phyloP scores from a whole-genome alignment of 352 stramenopile species.

The Phytopythium helicoides region DNA sequence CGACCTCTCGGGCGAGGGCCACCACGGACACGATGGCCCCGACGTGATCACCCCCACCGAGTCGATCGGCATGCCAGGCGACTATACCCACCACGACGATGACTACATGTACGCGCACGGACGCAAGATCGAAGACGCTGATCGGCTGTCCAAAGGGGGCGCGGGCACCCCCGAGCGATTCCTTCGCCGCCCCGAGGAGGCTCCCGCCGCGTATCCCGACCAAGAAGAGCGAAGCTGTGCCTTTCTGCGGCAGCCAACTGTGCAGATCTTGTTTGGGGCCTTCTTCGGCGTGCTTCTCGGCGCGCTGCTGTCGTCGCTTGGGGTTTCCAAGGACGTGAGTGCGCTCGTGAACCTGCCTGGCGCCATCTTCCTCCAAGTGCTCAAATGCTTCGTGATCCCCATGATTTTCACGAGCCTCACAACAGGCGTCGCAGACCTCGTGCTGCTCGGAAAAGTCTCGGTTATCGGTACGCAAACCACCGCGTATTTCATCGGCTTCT shows the following conservation, averaged over 20 bases:
- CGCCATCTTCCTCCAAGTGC: constrained; percentile 27
- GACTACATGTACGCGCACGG: not conserved
- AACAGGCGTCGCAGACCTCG: constrained; percentile 10
- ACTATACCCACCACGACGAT: not conserved
- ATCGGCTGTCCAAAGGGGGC: constrained; percentile 2
- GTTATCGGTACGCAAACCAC: constrained; percentile 9
- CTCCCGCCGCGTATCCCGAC: constrained; percentile 11
- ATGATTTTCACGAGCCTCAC: constrained; percentile 16
- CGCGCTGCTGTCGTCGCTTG: constrained; percentile 15
- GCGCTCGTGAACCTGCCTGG: constrained; percentile 23
- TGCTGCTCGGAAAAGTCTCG: constrained; percentile 12
- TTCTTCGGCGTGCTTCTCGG: constrained; percentile 22
- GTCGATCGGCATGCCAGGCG: not conserved
- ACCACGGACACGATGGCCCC: not conserved
- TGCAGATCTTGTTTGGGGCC: constrained; percentile 28
- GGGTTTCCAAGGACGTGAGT: constrained; percentile 16
- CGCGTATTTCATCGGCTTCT: constrained; percentile 9
- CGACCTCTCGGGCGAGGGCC: not conserved
- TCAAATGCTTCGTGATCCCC: constrained; percentile 35
- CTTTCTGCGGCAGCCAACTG: constrained; percentile 17
- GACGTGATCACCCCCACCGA: constrained; percentile 5
- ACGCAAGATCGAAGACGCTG: too few relatives aligned
- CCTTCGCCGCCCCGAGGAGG: constrained; percentile 10
- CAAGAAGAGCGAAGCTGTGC: constrained; percentile 11
- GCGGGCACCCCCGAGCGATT: constrained; percentile 8